phyloP scores from a whole-genome alignment of 495 filamentous ascomycete species.

The Penicilliopsis zonata region DNA sequence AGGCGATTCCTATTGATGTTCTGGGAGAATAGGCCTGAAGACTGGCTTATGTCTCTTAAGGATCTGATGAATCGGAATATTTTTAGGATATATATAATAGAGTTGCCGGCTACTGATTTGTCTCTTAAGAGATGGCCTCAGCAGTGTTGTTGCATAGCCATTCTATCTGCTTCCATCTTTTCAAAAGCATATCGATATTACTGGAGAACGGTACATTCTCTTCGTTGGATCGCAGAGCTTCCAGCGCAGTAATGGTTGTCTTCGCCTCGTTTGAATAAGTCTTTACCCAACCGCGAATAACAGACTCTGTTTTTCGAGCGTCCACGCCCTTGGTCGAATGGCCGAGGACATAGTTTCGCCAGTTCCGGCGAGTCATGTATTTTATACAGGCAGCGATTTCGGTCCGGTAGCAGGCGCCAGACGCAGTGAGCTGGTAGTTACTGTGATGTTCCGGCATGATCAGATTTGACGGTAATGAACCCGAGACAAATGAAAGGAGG shows the following conservation, averaged over 20 bases:
- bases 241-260: constrained; percentile 19
- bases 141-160: constrained; percentile 22
- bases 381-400: constrained; percentile 51
- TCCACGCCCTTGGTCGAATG: constrained; percentile 21
- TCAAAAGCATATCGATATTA: constrained; percentile 25
- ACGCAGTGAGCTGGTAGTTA: constrained; percentile 49
- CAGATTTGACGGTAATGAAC: not conserved
- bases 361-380: constrained; percentile 32
- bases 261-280: constrained; percentile 25
- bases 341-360: constrained; percentile 34
- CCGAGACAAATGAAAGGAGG: constrained; percentile 2
- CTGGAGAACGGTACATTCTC: constrained; percentile 9
- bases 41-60: too few relatives aligned
- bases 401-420: constrained; percentile 58
- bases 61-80: too few relatives aligned
- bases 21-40: too few relatives aligned
- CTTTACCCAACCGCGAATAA: constrained; percentile 28
- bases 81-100: too few relatives aligned
- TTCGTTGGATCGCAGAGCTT: constrained; percentile 15
- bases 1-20: constrained; percentile 22
- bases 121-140: constrained; percentile 14
- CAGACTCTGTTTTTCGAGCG: constrained; percentile 16
- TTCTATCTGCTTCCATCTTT: constrained; percentile 42
- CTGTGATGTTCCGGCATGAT: constrained; percentile 14
- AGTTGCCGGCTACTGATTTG: too few relatives aligned